Evolutionary conservation across 169 alveolate genomes (phyloP).

Genomic region (Eimeria nieschulzi): DNA sequence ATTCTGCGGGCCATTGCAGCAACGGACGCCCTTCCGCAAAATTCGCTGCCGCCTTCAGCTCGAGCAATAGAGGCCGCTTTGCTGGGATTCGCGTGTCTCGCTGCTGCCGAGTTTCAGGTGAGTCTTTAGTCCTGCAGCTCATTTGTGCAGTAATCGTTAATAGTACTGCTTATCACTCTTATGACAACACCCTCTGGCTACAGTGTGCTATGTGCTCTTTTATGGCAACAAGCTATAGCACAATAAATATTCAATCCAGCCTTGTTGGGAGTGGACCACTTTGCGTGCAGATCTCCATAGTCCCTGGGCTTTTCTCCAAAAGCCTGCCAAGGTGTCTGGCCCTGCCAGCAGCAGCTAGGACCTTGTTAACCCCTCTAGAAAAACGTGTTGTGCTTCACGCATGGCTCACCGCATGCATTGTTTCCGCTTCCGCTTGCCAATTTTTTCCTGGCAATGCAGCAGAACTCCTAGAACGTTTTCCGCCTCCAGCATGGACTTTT

Average conservation of each 20-base stretch:
- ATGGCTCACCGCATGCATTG: conserved; percentile 24
- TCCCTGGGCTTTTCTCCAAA: not conserved
- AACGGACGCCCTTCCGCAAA: not conserved
- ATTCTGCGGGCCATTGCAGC: conserved; percentile 44
- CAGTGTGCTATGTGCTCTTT: not conserved
- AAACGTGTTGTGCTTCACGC: conserved; percentile 5
- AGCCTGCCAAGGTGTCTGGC: conserved; percentile 21
- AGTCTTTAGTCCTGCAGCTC: not conserved
- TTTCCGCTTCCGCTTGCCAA: not conserved
- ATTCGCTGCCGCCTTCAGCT: not conserved
- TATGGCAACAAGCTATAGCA: no score
- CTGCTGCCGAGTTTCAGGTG: conserved; percentile 55
- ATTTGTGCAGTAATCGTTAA: not conserved
- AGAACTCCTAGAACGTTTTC: conserved; percentile 3
- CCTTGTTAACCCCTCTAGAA: not conserved
- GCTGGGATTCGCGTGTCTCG: conserved; percentile 25
- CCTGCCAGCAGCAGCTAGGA: conserved; percentile 4
- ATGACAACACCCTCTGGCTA: not conserved
- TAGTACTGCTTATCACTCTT: no score
- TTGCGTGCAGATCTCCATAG: conserved; percentile 19
- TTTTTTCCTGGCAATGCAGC: not conserved
- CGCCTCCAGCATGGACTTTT: conserved; percentile 19
- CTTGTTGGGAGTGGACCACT: not conserved
- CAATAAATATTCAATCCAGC: no score
- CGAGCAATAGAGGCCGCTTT: conserved; percentile 16